Conservation (phyloP, 352 stramenopile species). For the Globisporangium alternatum region DNA sequence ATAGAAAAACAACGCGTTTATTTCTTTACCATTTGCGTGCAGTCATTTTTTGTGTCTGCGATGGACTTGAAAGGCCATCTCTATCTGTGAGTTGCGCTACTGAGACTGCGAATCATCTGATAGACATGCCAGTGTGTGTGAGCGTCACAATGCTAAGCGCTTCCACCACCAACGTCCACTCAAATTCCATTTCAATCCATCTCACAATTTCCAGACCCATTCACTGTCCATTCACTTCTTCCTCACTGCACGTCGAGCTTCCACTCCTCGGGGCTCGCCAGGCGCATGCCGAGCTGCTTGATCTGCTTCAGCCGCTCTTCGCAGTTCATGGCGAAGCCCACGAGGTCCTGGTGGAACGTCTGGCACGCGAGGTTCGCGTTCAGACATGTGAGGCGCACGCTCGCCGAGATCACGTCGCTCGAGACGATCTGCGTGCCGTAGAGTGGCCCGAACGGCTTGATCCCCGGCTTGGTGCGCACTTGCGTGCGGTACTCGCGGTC, state of each 20-base stretch:
- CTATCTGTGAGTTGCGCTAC: no score
- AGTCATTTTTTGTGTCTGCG: no score
- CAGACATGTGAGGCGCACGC: conserved; percentile 70
- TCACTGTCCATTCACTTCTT: background rate
- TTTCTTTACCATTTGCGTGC: background rate
- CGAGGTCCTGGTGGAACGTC: conserved; percentile 77
- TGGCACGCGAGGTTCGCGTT: conserved; percentile 85
- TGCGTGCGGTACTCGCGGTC: conserved; percentile 69
- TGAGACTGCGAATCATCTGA: no score
- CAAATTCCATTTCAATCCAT: background rate
- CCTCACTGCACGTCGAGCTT: conserved; percentile 24
- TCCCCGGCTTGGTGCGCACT: conserved; percentile 68
- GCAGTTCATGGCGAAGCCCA: conserved; percentile 77
- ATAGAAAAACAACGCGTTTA: conserved; percentile 3
- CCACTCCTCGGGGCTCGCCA: conserved; percentile 55
- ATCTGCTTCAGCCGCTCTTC: conserved; percentile 87
- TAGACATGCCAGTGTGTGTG: no score
- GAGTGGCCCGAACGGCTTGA: conserved; percentile 73
- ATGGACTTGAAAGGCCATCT: no score
- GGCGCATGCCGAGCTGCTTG: conserved; percentile 70
- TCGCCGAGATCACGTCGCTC: conserved; percentile 54
- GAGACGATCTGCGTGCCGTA: conserved; percentile 72
- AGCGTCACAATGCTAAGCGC: no score
- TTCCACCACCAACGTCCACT: background rate
- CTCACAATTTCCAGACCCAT: background rate